Base-by-base conservation (phyloP, 2,329 filamentous ascomycete species). In the Alternaria sp. region DNA sequence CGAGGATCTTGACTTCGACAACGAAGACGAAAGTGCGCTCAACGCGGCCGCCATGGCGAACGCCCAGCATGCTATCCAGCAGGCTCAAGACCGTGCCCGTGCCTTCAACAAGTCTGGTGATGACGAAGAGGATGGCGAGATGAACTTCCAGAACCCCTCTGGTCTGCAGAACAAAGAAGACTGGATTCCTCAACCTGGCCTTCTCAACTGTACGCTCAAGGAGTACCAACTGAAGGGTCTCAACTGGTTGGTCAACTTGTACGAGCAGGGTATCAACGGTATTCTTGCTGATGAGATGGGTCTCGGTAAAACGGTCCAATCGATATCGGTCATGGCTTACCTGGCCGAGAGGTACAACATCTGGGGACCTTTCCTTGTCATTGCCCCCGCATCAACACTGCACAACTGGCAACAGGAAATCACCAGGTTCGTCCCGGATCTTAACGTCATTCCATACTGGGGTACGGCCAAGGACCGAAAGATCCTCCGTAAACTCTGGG, bases 331-430 rank as follows among this genome's bases (percentile, higher is more conserved):
- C 78, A 98, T 99, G 96, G 94, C 94, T 2, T 98, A 99, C 77
- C 89, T 99, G 30, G 96, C 96, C 2, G 95, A 99, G 83, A 92
- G 94, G 74, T 94, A 99, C 84, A 94, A 97, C 77, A 97, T 98
- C 71, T 98, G 95, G 96, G 96, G 96, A 8, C 96, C 96, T 0
- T 98, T 97, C 84, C 82, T 99, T 53, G 96, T 99, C 69, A 96
- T 99, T 66, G 96, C 96, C 0, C 96, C 96, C 0, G 94, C 96
- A 1, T 97, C 94, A 1, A 99, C 96, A 2, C 84, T 99, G 62
- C 95, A 99, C 89, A 99, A 99, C 78, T 99, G 96, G 96, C 94
- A 99, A 80, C 96, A 99, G 80, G 96, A 99, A 84, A 97, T 99
- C 69, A 88, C 92, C 65, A 94, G 89, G 79, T 99, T 99, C 79